Base-by-base conservation (phyloP, 2,329 filamentous ascomycete species). In the Thyridium curvatum region DNA sequence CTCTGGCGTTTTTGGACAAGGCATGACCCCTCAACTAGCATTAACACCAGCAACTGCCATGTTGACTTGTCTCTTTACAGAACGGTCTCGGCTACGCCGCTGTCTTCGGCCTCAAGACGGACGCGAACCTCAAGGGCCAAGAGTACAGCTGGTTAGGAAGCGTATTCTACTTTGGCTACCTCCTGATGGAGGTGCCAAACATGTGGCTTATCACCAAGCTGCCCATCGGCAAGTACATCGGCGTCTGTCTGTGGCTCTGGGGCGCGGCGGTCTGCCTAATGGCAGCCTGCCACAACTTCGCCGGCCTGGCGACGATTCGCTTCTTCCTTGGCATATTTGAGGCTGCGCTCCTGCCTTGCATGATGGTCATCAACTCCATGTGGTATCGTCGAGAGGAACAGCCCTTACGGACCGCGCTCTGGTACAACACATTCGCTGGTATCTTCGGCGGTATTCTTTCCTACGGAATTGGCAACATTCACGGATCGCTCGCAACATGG, bases 71-170 rank as follows among this genome's bases (percentile, higher is more conserved):
- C 21, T 26, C 21, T 10, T 26, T 26, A 10, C 21, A 26, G 21
- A 26, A 26, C 21, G 21, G 21, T 26, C 21, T 26, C 21, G 21
- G 21, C 6, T 83, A 82, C 46, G 79, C 80, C 1, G 78, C 79
- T 15, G 77, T 84, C 36, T 82, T 83, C 41, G 77, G 77, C 2
- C 74, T 84, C 42, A 64, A 67, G 16, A 67, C 79, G 3, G 77
- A 80, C 44, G 63, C 82, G 8, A 46, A 69, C 12, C 62, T 83
- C 2, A 60, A 67, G n/a, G 75, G 75, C 2, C 66, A 69, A 0
- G 62, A 81, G 44, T 83, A 82, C 48, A 74, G 62, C 42, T 78
- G 72, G 68, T 59, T 77, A 0, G 66, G 61, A 15, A 66, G 62
- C 48, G 64, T 75, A 16, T 78, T 76, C 52, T 74, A 75, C 44